Conservation (phyloP, 2,329 filamentous ascomycete species). For the Colletotrichum endophyticum region DNA sequence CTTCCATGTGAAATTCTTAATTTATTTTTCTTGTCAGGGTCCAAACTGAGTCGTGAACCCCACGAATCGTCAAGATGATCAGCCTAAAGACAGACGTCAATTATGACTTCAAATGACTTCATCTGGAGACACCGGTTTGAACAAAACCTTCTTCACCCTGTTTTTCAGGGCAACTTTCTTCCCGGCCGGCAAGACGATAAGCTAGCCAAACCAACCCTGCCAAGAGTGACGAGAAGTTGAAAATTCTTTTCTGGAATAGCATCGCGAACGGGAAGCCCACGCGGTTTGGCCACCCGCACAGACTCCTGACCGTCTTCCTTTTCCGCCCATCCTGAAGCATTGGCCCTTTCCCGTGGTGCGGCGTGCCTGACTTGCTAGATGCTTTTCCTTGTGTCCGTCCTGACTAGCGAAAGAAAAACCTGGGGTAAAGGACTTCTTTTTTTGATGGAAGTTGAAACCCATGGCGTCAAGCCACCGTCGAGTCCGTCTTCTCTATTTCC, state of each 20-base stretch:
- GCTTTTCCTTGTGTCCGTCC: neutral
- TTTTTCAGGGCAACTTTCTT: neutral
- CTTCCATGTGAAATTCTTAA: neutral
- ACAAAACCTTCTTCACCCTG: neutral
- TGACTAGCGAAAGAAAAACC: neutral
- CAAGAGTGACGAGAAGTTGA: neutral
- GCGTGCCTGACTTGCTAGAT: neutral
- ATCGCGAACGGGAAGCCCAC: neutral
- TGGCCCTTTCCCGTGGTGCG: neutral
- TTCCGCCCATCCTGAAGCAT: neutral
- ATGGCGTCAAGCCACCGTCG: slow-evolving; percentile 5
- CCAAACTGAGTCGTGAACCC: neutral
- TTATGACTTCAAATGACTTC: slow-evolving; percentile 13
- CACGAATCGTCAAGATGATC: neutral
- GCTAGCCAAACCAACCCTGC: neutral
- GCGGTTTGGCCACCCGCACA: slow-evolving; percentile 3
- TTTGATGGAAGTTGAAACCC: neutral
- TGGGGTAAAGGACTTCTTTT: neutral
- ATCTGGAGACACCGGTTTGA: neutral
- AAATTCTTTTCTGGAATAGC: neutral
- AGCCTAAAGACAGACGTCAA: neutral
- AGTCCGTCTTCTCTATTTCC: neutral
- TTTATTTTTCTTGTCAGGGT: neutral
- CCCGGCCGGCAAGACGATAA: neutral
- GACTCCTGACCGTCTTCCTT: neutral